These are phyloP conservation scores for Pistacia vera DNA, from an alignment of 345 rosid genomes.

Conservation along the genomic window DNA sequence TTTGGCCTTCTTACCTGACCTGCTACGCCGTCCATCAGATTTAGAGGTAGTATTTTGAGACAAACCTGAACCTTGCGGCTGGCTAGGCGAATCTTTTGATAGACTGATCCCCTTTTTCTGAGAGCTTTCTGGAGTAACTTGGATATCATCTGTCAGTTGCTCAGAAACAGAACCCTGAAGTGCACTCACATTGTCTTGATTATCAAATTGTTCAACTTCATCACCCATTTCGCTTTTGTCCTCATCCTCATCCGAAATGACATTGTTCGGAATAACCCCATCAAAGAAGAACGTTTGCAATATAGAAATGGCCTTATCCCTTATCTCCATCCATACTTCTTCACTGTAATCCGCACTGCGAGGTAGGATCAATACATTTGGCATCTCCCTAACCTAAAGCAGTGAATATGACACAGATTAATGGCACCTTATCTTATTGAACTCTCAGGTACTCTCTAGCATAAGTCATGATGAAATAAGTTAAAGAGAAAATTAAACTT, in stretches of 20 bases:
- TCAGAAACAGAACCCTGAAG: conserved; percentile 50
- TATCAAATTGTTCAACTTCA: conserved; percentile 45
- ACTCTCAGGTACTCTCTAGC: background rate
- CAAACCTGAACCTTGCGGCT: conserved; percentile 49
- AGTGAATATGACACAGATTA: conserved; percentile 2
- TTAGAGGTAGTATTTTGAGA: conserved; percentile 46
- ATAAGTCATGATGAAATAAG: background rate
- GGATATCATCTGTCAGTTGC: conserved; percentile 48
- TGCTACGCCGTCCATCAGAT: conserved; percentile 70
- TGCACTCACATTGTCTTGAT: conserved; percentile 45
- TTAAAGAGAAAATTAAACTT: background rate
- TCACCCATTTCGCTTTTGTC: conserved; percentile 65
- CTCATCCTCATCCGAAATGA: conserved; percentile 78
- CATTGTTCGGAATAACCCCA: conserved; percentile 71
- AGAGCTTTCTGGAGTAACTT: conserved; percentile 55
- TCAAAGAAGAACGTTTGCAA: conserved; percentile 83
- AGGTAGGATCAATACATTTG: conserved; percentile 95
- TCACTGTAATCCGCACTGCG: conserved; percentile 99
- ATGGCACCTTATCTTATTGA: background rate
- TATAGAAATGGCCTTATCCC: conserved; percentile 88
- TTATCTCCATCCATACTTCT: conserved; percentile 99
- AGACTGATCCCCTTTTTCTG: conserved; percentile 42
- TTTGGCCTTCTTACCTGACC: conserved; percentile 94
- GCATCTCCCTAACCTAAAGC: conserved; percentile 95
- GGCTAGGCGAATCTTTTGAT: conserved; percentile 56